These are phyloP conservation scores for Candida incommunis DNA, from an alignment of 805 yeast genomes.

Conservation along the genomic window DNA sequence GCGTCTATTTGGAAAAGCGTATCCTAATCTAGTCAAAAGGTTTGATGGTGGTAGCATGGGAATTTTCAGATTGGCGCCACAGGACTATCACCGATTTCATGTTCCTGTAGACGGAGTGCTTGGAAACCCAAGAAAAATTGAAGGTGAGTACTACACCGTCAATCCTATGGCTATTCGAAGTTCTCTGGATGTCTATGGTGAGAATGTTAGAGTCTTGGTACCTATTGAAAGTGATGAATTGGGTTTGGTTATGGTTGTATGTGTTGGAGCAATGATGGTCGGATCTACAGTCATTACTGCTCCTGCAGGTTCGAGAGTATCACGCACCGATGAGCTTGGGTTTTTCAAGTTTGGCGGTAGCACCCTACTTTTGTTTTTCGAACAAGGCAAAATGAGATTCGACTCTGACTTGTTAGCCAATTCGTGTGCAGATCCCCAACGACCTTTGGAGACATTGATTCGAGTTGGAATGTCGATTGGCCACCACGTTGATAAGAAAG, in stretches of 20 bases:
- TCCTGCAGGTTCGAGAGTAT: slow-evolving; percentile 39
- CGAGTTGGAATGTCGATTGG: slow-evolving; percentile 90
- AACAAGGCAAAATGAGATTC: slow-evolving; percentile 28
- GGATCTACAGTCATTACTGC: slow-evolving; percentile 74
- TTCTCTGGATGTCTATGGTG: slow-evolving; percentile 81
- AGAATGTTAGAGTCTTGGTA: slow-evolving; percentile 65
- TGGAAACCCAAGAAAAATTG: slow-evolving; percentile 51
- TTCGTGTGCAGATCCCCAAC: slow-evolving; percentile 27
- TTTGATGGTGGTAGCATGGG: slow-evolving; percentile 51
- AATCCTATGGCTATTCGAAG: slow-evolving; percentile 95
- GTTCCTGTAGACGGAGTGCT: slow-evolving; percentile 68
- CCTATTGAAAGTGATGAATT: slow-evolving; percentile 66
- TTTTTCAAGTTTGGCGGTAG: slow-evolving; percentile 96
- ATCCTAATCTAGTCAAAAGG: slow-evolving; percentile 21
- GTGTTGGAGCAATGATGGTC: slow-evolving; percentile 98
- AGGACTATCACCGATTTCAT: slow-evolving; percentile 92
- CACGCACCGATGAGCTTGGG: slow-evolving; percentile 75
- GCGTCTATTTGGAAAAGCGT: slow-evolving; percentile 37
- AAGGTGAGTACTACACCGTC: slow-evolving; percentile 90
- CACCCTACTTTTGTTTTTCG: slow-evolving; percentile 59
- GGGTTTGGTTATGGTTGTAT: slow-evolving; percentile 62
- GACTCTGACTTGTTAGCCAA: slow-evolving; percentile 65
- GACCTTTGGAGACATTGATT: slow-evolving; percentile 67
- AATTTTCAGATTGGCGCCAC: slow-evolving; percentile 86
- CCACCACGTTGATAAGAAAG: slow-evolving; percentile 39